These are phyloP conservation scores for Entomortierella chlamydospora DNA, from an alignment of 192 early-diverging fungal species.

Conservation along the genomic window DNA sequence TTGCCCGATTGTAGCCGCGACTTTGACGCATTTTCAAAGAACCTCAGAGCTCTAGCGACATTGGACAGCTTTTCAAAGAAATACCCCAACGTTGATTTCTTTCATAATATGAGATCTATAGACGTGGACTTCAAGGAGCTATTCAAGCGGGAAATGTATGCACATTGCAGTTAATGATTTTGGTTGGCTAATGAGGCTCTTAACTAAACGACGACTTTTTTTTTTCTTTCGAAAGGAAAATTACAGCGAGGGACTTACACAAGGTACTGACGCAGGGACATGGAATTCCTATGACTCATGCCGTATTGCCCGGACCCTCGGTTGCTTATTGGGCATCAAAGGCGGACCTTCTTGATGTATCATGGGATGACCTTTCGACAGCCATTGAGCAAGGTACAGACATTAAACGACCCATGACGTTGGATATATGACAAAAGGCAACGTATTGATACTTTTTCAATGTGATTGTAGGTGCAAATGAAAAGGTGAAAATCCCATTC, in stretches of 20 bases:
- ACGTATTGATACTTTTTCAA: no score
- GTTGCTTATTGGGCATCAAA: constrained; percentile 54
- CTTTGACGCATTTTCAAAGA: constrained; percentile 44
- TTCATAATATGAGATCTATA: constrained; percentile 48
- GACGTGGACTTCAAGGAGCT: constrained; percentile 48
- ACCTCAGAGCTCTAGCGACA: constrained; percentile 41
- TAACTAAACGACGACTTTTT: no score
- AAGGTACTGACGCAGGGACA: constrained; percentile 42
- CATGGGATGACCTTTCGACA: constrained; percentile 31
- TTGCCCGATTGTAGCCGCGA: constrained; percentile 46
- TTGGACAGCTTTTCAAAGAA: constrained; percentile 51
- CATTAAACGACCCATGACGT: no score
- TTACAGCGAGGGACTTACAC: constrained; percentile 28
- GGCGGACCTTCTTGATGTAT: constrained; percentile 32
- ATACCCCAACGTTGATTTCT: constrained; percentile 52
- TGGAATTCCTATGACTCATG: constrained; percentile 51
- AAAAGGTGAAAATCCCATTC: constrained; percentile 44
- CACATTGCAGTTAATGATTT: no score
- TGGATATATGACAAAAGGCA: no score
- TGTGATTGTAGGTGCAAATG: constrained; percentile 38
- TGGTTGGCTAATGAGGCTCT: no score
- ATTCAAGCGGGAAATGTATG: constrained; percentile 52
- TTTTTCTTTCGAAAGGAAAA: background rate
- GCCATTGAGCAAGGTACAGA: constrained; percentile 49
- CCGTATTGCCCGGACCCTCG: constrained; percentile 44